Evolutionary conservation across 331 rosid species (phyloP).

Genomic region (Malus hybrid): DNA sequence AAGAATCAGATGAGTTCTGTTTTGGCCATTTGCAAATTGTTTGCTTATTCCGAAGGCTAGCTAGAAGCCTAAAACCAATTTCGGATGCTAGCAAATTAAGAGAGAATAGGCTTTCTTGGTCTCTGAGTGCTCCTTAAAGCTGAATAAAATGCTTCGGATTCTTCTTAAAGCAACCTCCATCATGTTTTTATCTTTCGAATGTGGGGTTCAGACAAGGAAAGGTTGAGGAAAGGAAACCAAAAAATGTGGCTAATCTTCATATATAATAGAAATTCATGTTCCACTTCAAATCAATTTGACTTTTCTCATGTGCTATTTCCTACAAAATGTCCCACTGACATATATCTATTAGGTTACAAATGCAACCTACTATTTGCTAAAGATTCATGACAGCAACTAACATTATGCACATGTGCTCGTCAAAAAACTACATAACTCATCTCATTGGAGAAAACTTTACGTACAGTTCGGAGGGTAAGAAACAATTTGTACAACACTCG

Average conservation of each 20-base stretch:
- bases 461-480: background rate
- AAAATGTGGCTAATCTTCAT: background rate
- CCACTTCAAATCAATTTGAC: no score
- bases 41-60: slow-evolving; percentile 16
- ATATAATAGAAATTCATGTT: no score
- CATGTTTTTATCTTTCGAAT: slow-evolving; percentile 6
- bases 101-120: slow-evolving; percentile 24
- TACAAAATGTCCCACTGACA: no score
- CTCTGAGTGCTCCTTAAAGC: slow-evolving; percentile 33
- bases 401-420: background rate
- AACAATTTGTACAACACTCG: background rate
- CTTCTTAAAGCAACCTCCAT: slow-evolving; percentile 26
- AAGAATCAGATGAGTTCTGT: slow-evolving; percentile 3
- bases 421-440: background rate
- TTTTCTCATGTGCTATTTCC: no score
- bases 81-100: background rate
- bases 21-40: slow-evolving; percentile 38
- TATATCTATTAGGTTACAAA: background rate
- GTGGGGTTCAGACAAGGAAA: slow-evolving; percentile 36
- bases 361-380: background rate
- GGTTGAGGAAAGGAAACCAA: slow-evolving; percentile 2
- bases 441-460: background rate
- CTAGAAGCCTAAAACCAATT: slow-evolving; percentile 13
- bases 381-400: background rate
- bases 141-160: slow-evolving; percentile 50